phyloP scores from a whole-genome alignment of 2,329 filamentous ascomycete species.

The Akanthomyces muscarius region DNA sequence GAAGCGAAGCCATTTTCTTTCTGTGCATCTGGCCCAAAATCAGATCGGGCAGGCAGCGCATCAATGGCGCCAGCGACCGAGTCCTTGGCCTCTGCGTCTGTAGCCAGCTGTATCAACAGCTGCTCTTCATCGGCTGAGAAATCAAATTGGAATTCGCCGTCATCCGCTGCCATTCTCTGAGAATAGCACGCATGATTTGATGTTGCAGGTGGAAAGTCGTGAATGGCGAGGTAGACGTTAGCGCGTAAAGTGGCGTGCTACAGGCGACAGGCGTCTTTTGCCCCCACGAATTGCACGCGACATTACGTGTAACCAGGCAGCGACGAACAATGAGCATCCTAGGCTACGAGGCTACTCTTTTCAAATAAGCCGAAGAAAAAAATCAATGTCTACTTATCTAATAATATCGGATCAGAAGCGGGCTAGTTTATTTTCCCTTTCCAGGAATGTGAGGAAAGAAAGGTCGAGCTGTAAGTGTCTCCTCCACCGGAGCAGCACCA shows the following conservation, averaged over 20 bases:
- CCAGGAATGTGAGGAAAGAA: too few species aligned
- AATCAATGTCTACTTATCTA: too few species aligned
- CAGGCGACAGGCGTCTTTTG: background rate
- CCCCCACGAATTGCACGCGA: slow-evolving; percentile 11
- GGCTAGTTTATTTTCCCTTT: too few species aligned
- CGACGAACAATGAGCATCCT: too few species aligned
- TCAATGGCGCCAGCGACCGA: slow-evolving; percentile 14
- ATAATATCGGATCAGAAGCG: too few species aligned
- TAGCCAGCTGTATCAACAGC: slow-evolving; percentile 33
- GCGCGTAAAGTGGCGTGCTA: slow-evolving; percentile 10
- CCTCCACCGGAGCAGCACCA: too few species aligned
- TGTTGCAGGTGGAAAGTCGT: background rate
- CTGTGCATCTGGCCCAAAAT: background rate
- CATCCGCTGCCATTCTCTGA: slow-evolving; percentile 27
- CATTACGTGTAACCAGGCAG: slow-evolving; percentile 14
- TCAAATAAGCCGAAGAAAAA: too few species aligned
- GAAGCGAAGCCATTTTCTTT: background rate
- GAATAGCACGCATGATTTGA: background rate
- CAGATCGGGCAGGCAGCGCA: background rate
- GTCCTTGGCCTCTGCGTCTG: slow-evolving; percentile 21
- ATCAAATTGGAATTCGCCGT: slow-evolving; percentile 45
- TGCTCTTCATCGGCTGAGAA: slow-evolving; percentile 45
- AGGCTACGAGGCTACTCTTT: too few species aligned
- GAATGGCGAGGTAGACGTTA: background rate
- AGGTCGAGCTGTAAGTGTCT: too few species aligned